Conservation (phyloP, 257 asterid genomes). For the Solanum appendiculatum region DNA sequence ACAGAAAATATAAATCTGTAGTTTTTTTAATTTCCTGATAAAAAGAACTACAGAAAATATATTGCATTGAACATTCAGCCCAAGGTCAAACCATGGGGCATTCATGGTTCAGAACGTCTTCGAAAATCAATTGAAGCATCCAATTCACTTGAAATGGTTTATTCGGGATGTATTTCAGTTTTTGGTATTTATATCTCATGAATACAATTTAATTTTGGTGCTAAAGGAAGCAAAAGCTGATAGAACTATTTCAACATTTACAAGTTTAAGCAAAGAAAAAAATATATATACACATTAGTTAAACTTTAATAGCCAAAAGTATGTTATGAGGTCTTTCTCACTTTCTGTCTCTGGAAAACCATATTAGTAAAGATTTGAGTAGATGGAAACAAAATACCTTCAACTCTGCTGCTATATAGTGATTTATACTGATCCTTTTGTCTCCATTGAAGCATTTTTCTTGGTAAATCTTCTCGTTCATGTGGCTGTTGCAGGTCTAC, state of each 20-base stretch:
- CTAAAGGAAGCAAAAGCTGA: neutral
- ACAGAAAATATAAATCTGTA: neutral
- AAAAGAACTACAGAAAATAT: neutral
- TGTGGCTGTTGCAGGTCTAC: neutral
- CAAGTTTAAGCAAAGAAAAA: neutral
- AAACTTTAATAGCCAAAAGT: neutral
- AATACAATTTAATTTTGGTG: neutral
- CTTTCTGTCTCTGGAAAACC: neutral
- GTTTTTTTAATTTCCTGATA: neutral
- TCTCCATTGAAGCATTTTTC: neutral
- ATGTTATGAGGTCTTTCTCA: neutral
- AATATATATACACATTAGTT: neutral
- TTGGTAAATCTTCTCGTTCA: neutral
- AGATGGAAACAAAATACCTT: neutral
- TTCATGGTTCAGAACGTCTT: neutral
- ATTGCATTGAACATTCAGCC: neutral
- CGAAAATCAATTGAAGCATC: neutral
- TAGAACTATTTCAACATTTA: neutral
- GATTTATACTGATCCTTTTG: too few relatives aligned
- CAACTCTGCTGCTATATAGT: too few relatives aligned
- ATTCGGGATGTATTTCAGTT: neutral
- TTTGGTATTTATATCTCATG: neutral
- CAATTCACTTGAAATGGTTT: neutral
- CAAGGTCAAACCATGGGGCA: neutral
- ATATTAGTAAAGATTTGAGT: neutral